Percentiles rank a stretch among this genome's conserved stretches.
These are phyloP conservation scores for Mucor saturninus DNA, from an alignment of 371 early-diverging fungal species.

Conservation along the genomic window DNA sequence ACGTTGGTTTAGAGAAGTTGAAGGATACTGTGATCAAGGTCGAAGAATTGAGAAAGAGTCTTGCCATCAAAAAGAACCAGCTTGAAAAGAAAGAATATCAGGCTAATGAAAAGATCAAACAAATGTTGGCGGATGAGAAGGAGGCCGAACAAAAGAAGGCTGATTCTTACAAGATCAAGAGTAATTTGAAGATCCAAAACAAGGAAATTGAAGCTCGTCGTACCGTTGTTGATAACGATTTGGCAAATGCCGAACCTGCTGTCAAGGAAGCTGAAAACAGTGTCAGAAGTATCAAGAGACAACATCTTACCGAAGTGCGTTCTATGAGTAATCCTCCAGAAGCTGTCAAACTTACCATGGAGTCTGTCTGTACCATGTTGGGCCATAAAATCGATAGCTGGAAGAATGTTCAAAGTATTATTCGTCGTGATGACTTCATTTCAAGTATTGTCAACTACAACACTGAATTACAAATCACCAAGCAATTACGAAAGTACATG, in stretches of 20 bases:
- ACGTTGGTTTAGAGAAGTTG: conserved; percentile 96
- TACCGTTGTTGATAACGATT: conserved; percentile 83
- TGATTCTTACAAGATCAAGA: conserved; percentile 81
- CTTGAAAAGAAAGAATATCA: conserved; percentile 88
- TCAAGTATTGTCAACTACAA: conserved; percentile 94
- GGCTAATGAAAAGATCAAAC: conserved; percentile 95
- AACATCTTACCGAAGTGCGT: conserved; percentile 98
- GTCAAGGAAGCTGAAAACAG: conserved; percentile 95
- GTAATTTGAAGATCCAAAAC: conserved; percentile 79
- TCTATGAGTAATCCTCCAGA: conserved; percentile 98
- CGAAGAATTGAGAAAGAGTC: conserved; percentile 87
- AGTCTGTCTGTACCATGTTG: conserved; percentile 94
- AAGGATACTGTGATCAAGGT: conserved; percentile 96
- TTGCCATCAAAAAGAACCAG: conserved; percentile 88
- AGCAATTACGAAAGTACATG: conserved; percentile 72
- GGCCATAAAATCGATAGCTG: conserved; percentile 87
- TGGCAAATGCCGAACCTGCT: conserved; percentile 96
- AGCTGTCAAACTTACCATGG: conserved; percentile 97
- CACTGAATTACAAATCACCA: conserved; percentile 82
- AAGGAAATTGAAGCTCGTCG: conserved; percentile 83
- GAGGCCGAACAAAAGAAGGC: conserved; percentile 93
- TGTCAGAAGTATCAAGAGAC: conserved; percentile 94
- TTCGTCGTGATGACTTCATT: conserved; percentile 98
- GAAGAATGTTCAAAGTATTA: conserved; percentile 88
- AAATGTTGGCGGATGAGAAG: conserved; percentile 96